Conservation (phyloP, 1,284 basidiomycete species). For the Rhodotorula sp. region DNA sequence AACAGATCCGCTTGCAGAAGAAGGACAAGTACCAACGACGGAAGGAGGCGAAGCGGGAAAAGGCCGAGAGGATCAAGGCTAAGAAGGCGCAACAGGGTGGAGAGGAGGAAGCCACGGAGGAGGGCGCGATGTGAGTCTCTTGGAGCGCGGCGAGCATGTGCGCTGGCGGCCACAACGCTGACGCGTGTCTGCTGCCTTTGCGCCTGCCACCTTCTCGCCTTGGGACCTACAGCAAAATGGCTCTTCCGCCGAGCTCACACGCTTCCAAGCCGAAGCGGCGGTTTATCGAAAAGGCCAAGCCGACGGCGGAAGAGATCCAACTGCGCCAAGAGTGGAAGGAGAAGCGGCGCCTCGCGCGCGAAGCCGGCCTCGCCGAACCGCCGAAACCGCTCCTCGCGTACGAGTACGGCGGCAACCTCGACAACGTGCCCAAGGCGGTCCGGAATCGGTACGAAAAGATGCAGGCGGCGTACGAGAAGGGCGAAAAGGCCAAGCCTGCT, state of each 20-base stretch:
- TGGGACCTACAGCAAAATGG: background rate
- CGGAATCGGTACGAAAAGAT: background rate
- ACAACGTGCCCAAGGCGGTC: constrained; percentile 15
- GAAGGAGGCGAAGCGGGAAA: constrained; percentile 19
- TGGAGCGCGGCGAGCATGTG: background rate
- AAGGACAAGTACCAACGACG: constrained; percentile 21
- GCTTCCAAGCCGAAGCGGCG: constrained; percentile 12
- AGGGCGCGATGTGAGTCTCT: constrained; percentile 1
- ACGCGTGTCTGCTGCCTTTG: no score
- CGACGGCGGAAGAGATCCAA: constrained; percentile 25
- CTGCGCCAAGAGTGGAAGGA: constrained; percentile 27
- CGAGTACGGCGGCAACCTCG: constrained; percentile 21
- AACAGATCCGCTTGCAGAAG: constrained; percentile 27
- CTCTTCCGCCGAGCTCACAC: background rate
- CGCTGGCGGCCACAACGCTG: no score
- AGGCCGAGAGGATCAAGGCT: constrained; percentile 20
- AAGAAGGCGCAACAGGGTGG: constrained; percentile 17
- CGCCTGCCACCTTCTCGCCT: no score
- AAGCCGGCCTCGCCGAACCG: constrained; percentile 16
- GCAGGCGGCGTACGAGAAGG: constrained; percentile 4
- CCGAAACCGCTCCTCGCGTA: constrained; percentile 25
- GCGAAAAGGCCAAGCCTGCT: constrained; percentile 1
- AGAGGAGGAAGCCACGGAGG: background rate
- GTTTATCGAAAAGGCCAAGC: constrained; percentile 27
- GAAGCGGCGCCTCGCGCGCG: constrained; percentile 24